Evolutionary conservation across 169 alveolate species (phyloP).

Genomic region (Perkinsus marinus): DNA sequence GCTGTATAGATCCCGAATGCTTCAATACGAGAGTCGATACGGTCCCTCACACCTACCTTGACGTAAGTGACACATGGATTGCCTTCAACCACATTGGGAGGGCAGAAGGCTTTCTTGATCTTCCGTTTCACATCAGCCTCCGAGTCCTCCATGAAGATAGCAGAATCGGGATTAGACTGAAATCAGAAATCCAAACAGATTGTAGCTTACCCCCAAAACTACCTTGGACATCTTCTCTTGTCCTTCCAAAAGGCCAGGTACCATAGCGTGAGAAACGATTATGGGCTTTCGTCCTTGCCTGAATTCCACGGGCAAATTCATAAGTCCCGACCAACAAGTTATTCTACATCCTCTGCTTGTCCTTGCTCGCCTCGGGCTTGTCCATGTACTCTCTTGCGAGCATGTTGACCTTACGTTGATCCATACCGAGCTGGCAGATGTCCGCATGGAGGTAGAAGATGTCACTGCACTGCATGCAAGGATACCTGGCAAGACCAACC

Average conservation of each 20-base stretch:
- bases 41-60: slow-evolving; percentile 17
- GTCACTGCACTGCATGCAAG: slow-evolving; percentile 98
- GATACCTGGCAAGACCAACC: slow-evolving; percentile 45
- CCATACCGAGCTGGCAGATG: slow-evolving; percentile 95
- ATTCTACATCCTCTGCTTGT: background rate
- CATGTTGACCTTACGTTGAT: slow-evolving; percentile 98
- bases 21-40: too few species aligned
- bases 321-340: background rate
- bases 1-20: too few species aligned
- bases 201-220: background rate
- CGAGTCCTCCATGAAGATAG: slow-evolving; percentile 95
- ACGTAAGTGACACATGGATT: slow-evolving; percentile 90
- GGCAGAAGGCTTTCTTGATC: slow-evolving; percentile 90
- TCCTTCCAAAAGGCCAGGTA: slow-evolving; percentile 89
- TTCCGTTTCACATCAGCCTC: slow-evolving; percentile 81
- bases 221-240: slow-evolving; percentile 92
- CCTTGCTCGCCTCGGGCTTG: background rate
- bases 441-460: slow-evolving; percentile 92
- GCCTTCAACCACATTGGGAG: slow-evolving; percentile 65
- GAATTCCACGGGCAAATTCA: background rate
- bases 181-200: slow-evolving; percentile 43
- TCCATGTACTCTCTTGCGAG: slow-evolving; percentile 83
- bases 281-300: slow-evolving; percentile 58
- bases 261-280: slow-evolving; percentile 84
- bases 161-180: slow-evolving; percentile 63